Evolutionary conservation across 257 asterid genomes (phyloP), one percentile per base, ranked within the genome.

Genomic region (Solanum ossicruentum): DNA sequence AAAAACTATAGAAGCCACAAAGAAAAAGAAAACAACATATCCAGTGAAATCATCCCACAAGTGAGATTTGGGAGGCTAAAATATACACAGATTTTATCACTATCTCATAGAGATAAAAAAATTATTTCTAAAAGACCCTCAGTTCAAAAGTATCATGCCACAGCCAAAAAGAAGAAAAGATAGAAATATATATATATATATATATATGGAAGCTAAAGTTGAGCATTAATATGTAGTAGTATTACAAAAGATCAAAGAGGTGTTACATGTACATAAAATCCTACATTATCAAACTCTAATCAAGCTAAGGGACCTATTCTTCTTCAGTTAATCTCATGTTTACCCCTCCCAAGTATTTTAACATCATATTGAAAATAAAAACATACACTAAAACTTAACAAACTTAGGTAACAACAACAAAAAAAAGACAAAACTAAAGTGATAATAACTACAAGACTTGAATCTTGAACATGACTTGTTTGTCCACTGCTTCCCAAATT

Each of bases 401-500:
- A 51, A 84, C 70, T 20, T 39, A 55, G 55, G 20, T 11, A 58
- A 65, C 13, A 6, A 83, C 7, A n/a, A 83, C 16, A 60, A 41
- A 56, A 60, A 39, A 10, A 43, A 3, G 60, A 51, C 83, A 81
- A 32, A 52, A 58, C 10, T 4, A 21, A 81, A 84, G 55, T 51
- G 57, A 75, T 71, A 52, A 55, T 26, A 17, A 28, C 28, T 61
- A 93, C 90, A 89, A 71, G 16, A 89, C 88, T 82, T 89, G 92
- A 83, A 89, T 86, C 79, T 90, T 90, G 87, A 96, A 93, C 28
- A 88, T 85, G n/a, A 93, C 88, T 87, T 89, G 85, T 90, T 88
- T 89, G 67, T 94, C 98, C 82, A 93, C 97, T 70, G 81, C 84
- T 84, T 87, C 95, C 83, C 89, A 28, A 56, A 94, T 86, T 83